Base-by-base conservation (phyloP, 108 stramenopile genomes). In the Bacterosira constricta region DNA sequence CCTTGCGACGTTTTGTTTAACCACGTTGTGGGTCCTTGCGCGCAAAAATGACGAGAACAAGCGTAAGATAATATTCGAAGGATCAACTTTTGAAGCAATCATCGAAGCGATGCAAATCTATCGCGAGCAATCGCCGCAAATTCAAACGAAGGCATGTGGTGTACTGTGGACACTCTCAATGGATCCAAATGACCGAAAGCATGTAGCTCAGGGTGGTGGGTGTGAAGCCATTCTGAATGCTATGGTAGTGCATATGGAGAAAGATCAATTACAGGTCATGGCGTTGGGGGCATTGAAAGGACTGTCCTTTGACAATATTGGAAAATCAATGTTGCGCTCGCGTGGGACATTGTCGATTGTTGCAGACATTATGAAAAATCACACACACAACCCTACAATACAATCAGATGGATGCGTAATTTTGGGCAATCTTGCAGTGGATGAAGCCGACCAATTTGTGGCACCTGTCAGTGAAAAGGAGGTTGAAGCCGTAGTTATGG, bases 71-170 rank as follows among this genome's bases (percentile, higher is more conserved):
- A 56, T 77, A 36, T 39, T 56, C 6, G 63, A 47, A 21, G 56
- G 57, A 41, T 56, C 55, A 20, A 18, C 55, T 13, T 76, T 72
- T 41, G 62, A 67, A 5, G 52, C 75, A 50, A 63, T 88, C 41
- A 57, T 71, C 37, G 85, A 84, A 25, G 85, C 83, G 0, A 79
- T 88, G 68, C 32, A 57, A 11, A 57, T 65, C 21, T 86, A 86
- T 71, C 25, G 7, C 1, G 10, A 35, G 6, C 6, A 17, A 26
- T 70, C 63, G 36, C 35, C 46, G 8, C 47, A 78, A 17, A 63
- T 78, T 53, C 77, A 70, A 66, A 58, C 44, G 13, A 49, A 29
- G 42, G 77, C 53, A 31, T 78, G 77, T 59, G 63, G 69, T 44
- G 44, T 78, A 32, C 27, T 78, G 27, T 70, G 63, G 69, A 60